Evolutionary conservation across 441 rosid genomes (phyloP).

Genomic region (Oxalis stricta): DNA sequence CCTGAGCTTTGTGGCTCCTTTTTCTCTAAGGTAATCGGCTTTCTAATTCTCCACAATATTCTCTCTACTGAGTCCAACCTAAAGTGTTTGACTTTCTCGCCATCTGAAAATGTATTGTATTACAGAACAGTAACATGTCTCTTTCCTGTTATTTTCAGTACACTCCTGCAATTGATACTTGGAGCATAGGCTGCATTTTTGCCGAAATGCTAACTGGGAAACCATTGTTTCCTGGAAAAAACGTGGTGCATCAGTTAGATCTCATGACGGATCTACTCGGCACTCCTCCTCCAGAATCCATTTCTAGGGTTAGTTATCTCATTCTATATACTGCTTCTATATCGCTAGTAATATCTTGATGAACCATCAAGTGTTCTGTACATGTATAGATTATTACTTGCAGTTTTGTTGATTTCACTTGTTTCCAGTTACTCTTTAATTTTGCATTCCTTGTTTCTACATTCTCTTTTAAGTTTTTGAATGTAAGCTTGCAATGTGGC

Average conservation of each 20-base stretch:
- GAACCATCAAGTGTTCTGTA: not conserved
- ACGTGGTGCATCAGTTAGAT: constrained; percentile 97
- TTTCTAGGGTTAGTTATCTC: constrained; percentile 50
- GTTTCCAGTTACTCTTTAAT: no score
- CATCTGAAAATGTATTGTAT: no score
- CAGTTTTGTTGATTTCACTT: no score
- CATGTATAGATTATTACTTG: not conserved
- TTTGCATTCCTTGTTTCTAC: not conserved
- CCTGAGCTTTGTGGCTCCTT: constrained; percentile 99
- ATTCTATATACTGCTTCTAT: not conserved
- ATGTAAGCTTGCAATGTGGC: not conserved
- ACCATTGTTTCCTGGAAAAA: constrained; percentile 94
- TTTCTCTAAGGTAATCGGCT: constrained; percentile 83
- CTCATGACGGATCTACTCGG: constrained; percentile 97
- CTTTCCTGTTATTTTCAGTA: constrained; percentile 30
- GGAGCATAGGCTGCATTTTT: constrained; percentile 99
- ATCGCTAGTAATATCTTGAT: not conserved
- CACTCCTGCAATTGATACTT: constrained; percentile 94
- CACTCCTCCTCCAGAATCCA: constrained; percentile 76
- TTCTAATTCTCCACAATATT: not conserved
- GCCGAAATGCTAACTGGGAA: constrained; percentile 93
- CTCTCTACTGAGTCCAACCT: no score
- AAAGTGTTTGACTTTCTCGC: no score
- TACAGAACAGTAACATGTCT: constrained; percentile 4
- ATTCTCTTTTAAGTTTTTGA: not conserved